phyloP scores from a whole-genome alignment of 305 asterid species.

The Coffea humblotiana region DNA sequence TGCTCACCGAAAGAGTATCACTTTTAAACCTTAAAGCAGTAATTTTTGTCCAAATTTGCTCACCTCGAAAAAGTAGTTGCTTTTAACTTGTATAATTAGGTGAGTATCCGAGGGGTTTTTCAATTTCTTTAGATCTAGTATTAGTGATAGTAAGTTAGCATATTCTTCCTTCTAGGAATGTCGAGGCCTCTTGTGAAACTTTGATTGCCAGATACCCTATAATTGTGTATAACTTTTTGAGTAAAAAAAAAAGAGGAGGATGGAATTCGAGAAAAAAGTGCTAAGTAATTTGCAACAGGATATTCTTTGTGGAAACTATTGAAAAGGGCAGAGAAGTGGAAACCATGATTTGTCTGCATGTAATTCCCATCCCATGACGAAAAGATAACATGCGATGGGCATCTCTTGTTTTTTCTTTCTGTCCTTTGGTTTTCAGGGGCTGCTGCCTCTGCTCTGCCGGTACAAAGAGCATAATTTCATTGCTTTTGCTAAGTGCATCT shows the following conservation, averaged over 20 bases:
- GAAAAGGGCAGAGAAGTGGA: neutral
- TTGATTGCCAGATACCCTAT: neutral
- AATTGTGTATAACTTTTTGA: neutral
- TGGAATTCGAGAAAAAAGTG: neutral
- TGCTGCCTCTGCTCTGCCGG: neutral
- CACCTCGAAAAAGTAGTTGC: too few relatives aligned
- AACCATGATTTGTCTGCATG: neutral
- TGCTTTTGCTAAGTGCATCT: neutral
- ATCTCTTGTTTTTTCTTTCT: neutral
- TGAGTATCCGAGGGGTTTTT: too few relatives aligned
- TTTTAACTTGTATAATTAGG: too few relatives aligned
- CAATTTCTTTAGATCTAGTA: too few relatives aligned
- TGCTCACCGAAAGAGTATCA: too few relatives aligned
- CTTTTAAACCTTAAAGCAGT: too few relatives aligned
- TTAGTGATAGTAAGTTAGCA: too few relatives aligned
- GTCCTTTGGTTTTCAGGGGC: neutral
- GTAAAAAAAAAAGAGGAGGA: neutral
- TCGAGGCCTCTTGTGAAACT: neutral
- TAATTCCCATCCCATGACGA: neutral
- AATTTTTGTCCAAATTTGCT: too few relatives aligned
- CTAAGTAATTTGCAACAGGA: neutral
- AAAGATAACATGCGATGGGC: neutral
- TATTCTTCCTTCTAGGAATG: too few relatives aligned
- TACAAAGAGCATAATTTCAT: neutral
- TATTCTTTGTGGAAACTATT: neutral